phyloP scores from a whole-genome alignment of 805 yeast genomes.

The Candida quercuum region DNA sequence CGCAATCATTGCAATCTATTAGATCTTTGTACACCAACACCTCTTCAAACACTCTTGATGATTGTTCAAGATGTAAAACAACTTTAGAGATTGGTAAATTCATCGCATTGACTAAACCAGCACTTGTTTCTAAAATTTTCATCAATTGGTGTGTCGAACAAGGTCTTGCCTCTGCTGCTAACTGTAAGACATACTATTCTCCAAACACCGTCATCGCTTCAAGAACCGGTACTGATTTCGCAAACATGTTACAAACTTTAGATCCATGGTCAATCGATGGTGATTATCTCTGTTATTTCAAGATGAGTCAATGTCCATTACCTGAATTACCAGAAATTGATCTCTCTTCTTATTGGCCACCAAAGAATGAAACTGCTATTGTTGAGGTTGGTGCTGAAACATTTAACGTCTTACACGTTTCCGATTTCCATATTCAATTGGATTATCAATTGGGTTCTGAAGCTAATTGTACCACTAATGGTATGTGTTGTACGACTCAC shows the following conservation, averaged over 20 bases:
- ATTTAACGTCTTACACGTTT: constrained; percentile 59
- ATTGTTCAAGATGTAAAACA: constrained; percentile 31
- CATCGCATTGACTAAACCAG: constrained; percentile 33
- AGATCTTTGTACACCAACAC: constrained; percentile 14
- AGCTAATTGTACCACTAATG: constrained; percentile 44
- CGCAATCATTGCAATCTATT: constrained; percentile 11
- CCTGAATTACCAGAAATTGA: constrained; percentile 50
- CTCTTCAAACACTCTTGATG: constrained; percentile 7
- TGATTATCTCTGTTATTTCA: constrained; percentile 54
- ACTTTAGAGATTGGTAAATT: constrained; percentile 33
- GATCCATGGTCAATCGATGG: constrained; percentile 51
- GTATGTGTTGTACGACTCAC: constrained; percentile 55
- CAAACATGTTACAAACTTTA: constrained; percentile 45
- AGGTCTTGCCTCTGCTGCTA: constrained; percentile 18
- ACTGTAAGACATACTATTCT: constrained; percentile 29
- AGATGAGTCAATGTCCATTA: constrained; percentile 42
- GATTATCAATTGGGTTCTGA: constrained; percentile 51
- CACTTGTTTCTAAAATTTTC: constrained; percentile 35
- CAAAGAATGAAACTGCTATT: constrained; percentile 36
- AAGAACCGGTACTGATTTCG: constrained; percentile 40
- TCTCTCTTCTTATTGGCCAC: constrained; percentile 38
- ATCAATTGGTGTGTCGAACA: constrained; percentile 38
- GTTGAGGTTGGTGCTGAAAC: constrained; percentile 39
- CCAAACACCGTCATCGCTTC: constrained; percentile 34
- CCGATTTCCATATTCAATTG: constrained; percentile 61